Evolutionary conservation across 768 basidiomycete species (phyloP).

Genomic region (Nidula microcarpa): DNA sequence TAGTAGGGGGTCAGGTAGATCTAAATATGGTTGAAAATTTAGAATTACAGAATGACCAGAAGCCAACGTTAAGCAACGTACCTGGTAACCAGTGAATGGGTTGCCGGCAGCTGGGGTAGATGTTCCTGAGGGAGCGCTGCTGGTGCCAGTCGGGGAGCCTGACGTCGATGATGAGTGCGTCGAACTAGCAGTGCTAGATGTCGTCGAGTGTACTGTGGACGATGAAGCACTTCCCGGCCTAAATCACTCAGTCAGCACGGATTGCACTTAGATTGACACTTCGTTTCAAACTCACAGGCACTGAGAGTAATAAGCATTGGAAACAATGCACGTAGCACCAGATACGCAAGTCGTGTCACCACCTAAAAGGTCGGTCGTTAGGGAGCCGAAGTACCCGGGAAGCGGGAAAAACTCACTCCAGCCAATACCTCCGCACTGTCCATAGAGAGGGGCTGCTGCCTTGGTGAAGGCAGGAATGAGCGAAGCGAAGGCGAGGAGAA

Average conservation of each 20-base stretch:
- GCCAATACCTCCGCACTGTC: not conserved
- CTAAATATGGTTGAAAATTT: conserved; percentile 17
- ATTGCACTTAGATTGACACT: too few species aligned
- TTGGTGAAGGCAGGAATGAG: not conserved
- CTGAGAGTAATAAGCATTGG: conserved; percentile 36
- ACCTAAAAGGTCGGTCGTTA: conserved; percentile 12
- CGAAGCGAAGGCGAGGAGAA: not conserved
- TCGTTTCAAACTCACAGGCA: conserved; percentile 28
- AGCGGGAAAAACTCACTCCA: not conserved
- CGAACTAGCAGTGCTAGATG: conserved; percentile 1
- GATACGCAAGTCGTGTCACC: conserved; percentile 37
- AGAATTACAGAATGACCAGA: not conserved
- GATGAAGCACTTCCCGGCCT: conserved; percentile 15
- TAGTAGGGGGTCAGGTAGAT: conserved; percentile 55
- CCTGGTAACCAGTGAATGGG: conserved; percentile 48
- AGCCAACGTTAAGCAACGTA: conserved; percentile 10
- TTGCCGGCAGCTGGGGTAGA: conserved; percentile 42
- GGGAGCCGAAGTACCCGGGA: too few species aligned
- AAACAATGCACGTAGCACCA: conserved; percentile 24
- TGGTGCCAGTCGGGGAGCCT: not conserved
- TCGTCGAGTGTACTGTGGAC: conserved; percentile 7
- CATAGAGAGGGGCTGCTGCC: not conserved
- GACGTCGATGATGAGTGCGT: conserved; percentile 9
- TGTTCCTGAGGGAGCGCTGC: conserved; percentile 19
- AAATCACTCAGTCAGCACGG: too few species aligned